Evolutionary conservation across 352 stramenopile species (phyloP), one percentile per base, ranked within the genome.

Genomic region (Phytophthora crassamura): DNA sequence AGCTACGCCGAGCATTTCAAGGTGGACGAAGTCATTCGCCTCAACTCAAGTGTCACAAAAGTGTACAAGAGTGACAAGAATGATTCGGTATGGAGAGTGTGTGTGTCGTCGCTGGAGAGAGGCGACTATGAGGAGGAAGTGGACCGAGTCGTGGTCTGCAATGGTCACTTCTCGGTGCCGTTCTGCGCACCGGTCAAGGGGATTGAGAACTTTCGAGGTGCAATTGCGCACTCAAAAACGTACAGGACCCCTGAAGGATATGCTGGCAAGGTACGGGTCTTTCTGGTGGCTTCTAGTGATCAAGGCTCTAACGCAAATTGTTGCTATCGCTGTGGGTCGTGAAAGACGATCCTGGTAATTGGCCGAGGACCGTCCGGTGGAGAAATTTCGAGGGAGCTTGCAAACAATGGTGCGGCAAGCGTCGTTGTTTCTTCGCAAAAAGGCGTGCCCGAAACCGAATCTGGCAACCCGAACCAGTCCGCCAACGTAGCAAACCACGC

Each of bases 81-180:
- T 1, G 18, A 25, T 20, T 32, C 36, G 14, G 45, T 35, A 1
- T 80, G 71, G 72, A 66, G 32, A 14, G 60, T 84, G 41, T 59
- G 61, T 36, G 55, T 86, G 18, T 34, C 68, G 9, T 74, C 58
- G 4, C 3, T 28, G 0, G 62, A 78, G 18, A 54, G 62, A 34
- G 70, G 64, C 3, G 54, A 51, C 22, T 85, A 88, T 51, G 72
- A 58, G 14, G 80, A 86, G 41, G 35, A 47, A n/a, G 56, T 89
- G 5, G 80, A 89, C 69, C 82, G 85, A 16, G 49, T 89, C 10
- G 47, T 89, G 5, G 60, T 89, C n/a, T 89, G 80, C 67, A 89
- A 85, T 43, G 80, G 80, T 40, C 80, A 86, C 52, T 89, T 89
- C 38, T 69, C 80, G 12, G 48, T 77, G 38, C 77, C 80, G 4